A percentile compares a stretch with the other conserved stretches of the same genome.
Evolutionary conservation across 164 flowering plant genomes (phyloP).

Genomic region (Aristolochia fimbriata): DNA sequence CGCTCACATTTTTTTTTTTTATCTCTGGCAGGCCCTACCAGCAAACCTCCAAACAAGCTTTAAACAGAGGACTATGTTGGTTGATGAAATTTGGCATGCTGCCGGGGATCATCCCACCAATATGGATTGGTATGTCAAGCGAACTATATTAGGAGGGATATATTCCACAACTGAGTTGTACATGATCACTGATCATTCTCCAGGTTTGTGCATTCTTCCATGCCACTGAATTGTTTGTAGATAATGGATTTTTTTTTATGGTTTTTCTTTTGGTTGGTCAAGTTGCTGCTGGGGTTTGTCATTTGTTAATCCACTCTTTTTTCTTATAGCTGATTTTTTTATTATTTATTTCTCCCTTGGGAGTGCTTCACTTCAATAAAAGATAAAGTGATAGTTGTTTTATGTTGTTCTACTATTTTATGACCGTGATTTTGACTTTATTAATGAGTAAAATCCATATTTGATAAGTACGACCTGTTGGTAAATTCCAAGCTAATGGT

Average conservation of each 20-base stretch:
- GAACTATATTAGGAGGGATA: slow-evolving; percentile 85
- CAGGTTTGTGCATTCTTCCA: slow-evolving; percentile 37
- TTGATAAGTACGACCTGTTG: too few relatives aligned
- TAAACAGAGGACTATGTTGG: slow-evolving; percentile 87
- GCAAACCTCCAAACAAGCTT: slow-evolving; percentile 73
- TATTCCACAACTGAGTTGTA: slow-evolving; percentile 89
- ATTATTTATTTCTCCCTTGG: too few relatives aligned
- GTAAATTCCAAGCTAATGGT: too few relatives aligned
- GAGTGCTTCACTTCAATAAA: too few relatives aligned
- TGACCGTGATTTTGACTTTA: too few relatives aligned
- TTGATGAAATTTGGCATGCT: slow-evolving; percentile 98
- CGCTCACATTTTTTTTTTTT: neutral
- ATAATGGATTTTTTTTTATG: too few relatives aligned
- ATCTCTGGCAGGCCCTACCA: slow-evolving; percentile 72
- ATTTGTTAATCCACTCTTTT: neutral
- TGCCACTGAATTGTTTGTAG: too few relatives aligned
- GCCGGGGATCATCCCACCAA: slow-evolving; percentile 60
- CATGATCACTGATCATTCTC: slow-evolving; percentile 89
- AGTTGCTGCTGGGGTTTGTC: too few relatives aligned
- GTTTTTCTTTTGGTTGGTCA: too few relatives aligned
- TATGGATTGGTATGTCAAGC: slow-evolving; percentile 87
- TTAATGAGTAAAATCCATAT: too few relatives aligned
- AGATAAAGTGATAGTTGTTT: too few relatives aligned
- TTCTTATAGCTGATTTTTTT: neutral
- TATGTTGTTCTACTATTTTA: too few relatives aligned